Base-by-base conservation (phyloP, 2,329 filamentous ascomycete species). In the Lachnellula hyalina region DNA sequence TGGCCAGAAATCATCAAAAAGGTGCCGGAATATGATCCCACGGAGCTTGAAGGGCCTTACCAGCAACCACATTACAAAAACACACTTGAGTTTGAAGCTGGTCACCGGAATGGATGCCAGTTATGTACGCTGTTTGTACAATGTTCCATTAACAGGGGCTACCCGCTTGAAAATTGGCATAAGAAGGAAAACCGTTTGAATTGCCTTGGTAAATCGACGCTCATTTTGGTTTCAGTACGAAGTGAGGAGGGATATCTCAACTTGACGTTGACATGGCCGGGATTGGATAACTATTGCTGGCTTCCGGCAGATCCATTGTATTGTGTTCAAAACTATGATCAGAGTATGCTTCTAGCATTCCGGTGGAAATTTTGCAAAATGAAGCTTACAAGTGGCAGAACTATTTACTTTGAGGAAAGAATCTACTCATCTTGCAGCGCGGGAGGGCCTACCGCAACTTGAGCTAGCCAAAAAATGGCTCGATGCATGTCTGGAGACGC, bases 401-500 rank as follows among this genome's bases (percentile, higher is more conserved):
- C 46, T 48, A 19, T 48, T 48, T n/a, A 48, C 25, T 21, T 17
- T 36, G n/a, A 23, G 32, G 19, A 48, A 48, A 35, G 46, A 48
- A 17, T 32, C 46, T 38, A 48, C 23, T 34, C 23, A 14, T 35
- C 46, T 48, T 34, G 34, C 46, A 34, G 28, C 23, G 34, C n/a
- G 15, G 38, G 7, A 15, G 6, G 17, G 17, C 11, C 32, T 35
- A 17, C 38, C 46, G 34, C 23, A 48, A 34, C 46, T 48, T 36
- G 28, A 48, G 14, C 36, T 53, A n/a, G 46, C 51, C 8, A 49
- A 36, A 7, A 49, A 44, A 44, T 53, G 51, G 51, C 23, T 53
- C 35, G 35, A 49, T 32, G 21, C 28, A 34, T 53, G 51, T 44
- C n/a, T 40, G n/a, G 45, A 53, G 35, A 49, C 51, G 15, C 45